Evolutionary conservation across 31 red algal species (phyloP), one percentile per base, ranked within the genome.

Genomic region (Asparagopsis taxiformis): DNA sequence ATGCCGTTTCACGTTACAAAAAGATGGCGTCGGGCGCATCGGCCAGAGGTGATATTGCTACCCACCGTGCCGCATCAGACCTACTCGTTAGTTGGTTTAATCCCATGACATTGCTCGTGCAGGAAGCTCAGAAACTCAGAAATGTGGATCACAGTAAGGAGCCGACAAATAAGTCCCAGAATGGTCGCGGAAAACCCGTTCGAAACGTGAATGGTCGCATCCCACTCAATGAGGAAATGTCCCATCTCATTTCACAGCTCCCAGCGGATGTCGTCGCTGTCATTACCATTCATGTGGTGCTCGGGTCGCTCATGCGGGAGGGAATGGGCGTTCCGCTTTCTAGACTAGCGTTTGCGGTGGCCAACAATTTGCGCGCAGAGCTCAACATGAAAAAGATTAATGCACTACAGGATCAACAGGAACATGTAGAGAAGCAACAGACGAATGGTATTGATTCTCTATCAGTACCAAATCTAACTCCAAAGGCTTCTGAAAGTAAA

Each of bases 11-110:
- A 1, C 79, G 93, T 30, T 90, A 79, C 66, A 51, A 64, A 2
- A 56, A 75, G 31, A 62, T 72, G 55, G 65, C 77, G 16, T 32
- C 51, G 30, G 62, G 35, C 19, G 93, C 85, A 2, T 48, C 72
- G 35, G 51, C 63, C 49, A 85, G 93, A 2, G 93, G 93, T 55
- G 93, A 96, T 55, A 55, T 90, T 51, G 39, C 56, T 38, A 64
- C 68, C 22, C 76, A 77, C 55, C 49, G 59, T 4, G 74, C 85
- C 1, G 79, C 85, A 0, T 55, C 76, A 0, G 62, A 76, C 38
- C 79, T 96, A 28, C 51, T 96, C 10, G 35, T 72, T 0, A 68
- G 68, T 50, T 96, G 93, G 93, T 85, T 74, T 46, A 56, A 54
- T 35, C 93, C 93, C 54, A 31, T 94, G 23, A 69, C 60, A 16